Base-by-base conservation (phyloP, 83 land plant species). In the Diphasiastrum complanatum region DNA sequence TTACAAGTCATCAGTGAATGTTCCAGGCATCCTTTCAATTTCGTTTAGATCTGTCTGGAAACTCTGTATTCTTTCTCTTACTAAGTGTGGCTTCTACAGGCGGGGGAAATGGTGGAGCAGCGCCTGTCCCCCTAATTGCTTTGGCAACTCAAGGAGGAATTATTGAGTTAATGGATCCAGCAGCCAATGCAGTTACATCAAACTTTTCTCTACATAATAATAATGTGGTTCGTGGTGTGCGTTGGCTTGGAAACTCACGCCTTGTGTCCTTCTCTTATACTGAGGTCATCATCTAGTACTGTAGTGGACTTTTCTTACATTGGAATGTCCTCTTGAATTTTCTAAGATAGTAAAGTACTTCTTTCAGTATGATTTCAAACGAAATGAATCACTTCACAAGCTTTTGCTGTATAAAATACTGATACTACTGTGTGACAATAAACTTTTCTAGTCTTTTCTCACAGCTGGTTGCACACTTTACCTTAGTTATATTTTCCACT, bases 191-290 rank as follows among this genome's bases (percentile, higher is more conserved):
- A 25, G 81, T 93, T 55, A 78, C 96, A 30, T 73, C 83, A 12
- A 81, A 83, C 49, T 93, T 89, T 67, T 72, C 84, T 66, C 83
- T 82, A 51, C 99, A 93, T 63, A 76, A 49, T 51, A 67, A 76
- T 55, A 47, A 63, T 27, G 56, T 55, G 22, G 76, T 93, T 27
- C 81, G 89, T 56, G 96, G 99, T 32, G 73, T 93, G 47, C 79
- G 91, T 47, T 93, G 96, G 96, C 91, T 93, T 55, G 99, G 99
- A 34, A 93, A 93, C 73, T 83, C 96, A 26, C 80, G 91, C 43
- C 73, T 93, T 58, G 96, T 93, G 19, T 93, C 99, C 35, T 93
- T 93, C 59, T 93, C 99, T 52, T 89, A 89, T 68, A 68, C 67
- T 19, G 92, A 93, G 90, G 99, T 89, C 64, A 18, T 6, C 14